phyloP scores from a whole-genome alignment of 768 basidiomycete species.

The Mycena latifolia region DNA sequence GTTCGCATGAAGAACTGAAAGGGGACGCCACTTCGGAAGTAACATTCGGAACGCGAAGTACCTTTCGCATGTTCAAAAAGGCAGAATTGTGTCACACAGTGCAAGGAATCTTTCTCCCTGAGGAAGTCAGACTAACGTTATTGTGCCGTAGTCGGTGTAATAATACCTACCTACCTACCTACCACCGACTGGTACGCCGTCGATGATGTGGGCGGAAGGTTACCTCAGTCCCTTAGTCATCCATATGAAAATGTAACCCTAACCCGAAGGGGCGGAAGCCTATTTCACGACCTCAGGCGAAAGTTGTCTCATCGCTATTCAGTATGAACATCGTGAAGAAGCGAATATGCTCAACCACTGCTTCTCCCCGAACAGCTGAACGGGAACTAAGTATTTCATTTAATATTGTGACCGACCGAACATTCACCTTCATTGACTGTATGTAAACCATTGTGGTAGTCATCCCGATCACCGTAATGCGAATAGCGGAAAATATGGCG shows the following conservation, averaged over 20 bases:
- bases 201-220: too few species aligned
- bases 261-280: too few species aligned
- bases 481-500: constrained; percentile 62
- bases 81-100: too few species aligned
- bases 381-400: constrained; percentile 34
- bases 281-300: too few species aligned
- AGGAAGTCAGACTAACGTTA: too few species aligned
- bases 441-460: constrained; percentile 48
- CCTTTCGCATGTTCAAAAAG: too few species aligned
- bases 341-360: constrained; percentile 51
- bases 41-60: neutral
- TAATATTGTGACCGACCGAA: constrained; percentile 36
- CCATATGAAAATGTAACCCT: too few species aligned
- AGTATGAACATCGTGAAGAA: constrained; percentile 57
- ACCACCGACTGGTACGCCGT: too few species aligned
- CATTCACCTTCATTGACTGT: constrained; percentile 64
- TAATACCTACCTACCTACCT: too few species aligned
- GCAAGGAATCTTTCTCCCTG: neutral
- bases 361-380: constrained; percentile 43
- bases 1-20: neutral
- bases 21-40: too few species aligned
- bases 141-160: too few species aligned
- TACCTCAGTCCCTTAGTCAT: too few species aligned
- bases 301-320: constrained; percentile 52
- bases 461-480: constrained; percentile 41